Evolutionary conservation across 306 rosid species (phyloP).

Genomic region (Quercus agrifolia): DNA sequence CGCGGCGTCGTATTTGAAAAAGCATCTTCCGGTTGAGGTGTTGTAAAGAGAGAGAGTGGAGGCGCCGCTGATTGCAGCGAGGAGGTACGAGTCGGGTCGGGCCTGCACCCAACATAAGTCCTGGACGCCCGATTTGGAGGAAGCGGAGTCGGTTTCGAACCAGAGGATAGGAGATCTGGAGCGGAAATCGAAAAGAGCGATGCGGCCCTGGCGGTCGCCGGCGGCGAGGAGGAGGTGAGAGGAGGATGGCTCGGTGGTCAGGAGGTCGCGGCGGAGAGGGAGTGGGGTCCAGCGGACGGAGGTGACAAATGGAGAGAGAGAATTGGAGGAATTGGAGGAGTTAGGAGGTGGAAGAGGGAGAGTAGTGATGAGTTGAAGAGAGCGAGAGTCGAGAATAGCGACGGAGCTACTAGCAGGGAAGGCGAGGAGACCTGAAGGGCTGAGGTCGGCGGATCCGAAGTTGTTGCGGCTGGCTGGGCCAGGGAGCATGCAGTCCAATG

Average conservation of each 20-base stretch:
- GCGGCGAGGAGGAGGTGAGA: constrained; percentile 92
- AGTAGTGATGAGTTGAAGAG: constrained; percentile 74
- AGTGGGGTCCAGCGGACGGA: constrained; percentile 85
- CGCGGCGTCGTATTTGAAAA: constrained; percentile 86
- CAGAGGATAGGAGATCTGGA: constrained; percentile 55
- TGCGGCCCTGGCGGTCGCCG: constrained; percentile 87
- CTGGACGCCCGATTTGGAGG: constrained; percentile 52
- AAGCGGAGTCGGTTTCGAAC: constrained; percentile 55
- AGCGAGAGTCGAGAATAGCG: constrained; percentile 72
- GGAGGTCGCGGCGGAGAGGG: constrained; percentile 75
- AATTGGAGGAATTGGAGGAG: constrained; percentile 11
- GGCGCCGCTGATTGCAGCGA: constrained; percentile 71
- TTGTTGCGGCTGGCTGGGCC: constrained; percentile 89
- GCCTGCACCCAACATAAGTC: constrained; percentile 94
- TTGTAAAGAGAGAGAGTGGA: constrained; percentile 67
- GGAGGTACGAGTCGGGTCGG: constrained; percentile 52
- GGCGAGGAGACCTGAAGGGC: constrained; percentile 76
- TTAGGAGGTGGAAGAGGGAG: constrained; percentile 77
- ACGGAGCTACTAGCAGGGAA: constrained; percentile 87
- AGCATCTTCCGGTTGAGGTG: constrained; percentile 61
- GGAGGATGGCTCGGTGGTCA: constrained; percentile 75
- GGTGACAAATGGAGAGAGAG: constrained; percentile 81
- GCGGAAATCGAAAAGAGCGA: constrained; percentile 75
- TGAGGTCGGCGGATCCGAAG: constrained; percentile 86
- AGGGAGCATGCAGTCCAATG: constrained; percentile 89